A percentile compares a stretch with the other conserved stretches of the same genome.
phyloP scores from a whole-genome alignment of 1,284 basidiomycete genomes.

The Microbotryum intermedium region DNA sequence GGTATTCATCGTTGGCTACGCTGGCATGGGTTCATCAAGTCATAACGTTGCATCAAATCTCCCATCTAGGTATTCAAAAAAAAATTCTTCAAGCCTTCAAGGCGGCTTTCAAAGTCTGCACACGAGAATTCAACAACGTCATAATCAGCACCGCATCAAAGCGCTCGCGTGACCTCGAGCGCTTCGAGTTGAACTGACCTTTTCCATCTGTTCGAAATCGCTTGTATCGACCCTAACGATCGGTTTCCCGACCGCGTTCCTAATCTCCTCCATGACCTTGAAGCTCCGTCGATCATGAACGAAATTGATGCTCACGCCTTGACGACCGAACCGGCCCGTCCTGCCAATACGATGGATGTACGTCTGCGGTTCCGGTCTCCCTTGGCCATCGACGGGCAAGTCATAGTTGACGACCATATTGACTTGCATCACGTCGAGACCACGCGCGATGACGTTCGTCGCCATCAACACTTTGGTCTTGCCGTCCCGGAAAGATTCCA shows the following conservation, averaged over 20 bases:
- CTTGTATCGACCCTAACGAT: slow-evolving; percentile 73
- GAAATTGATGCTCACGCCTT: slow-evolving; percentile 93
- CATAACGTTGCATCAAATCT: too few species aligned
- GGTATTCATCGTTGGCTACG: too few species aligned
- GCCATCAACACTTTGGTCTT: slow-evolving; percentile 96
- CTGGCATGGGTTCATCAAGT: too few species aligned
- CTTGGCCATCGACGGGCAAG: slow-evolving; percentile 63
- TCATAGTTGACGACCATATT: slow-evolving; percentile 95
- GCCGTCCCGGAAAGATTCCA: slow-evolving; percentile 92
- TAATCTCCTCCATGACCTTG: slow-evolving; percentile 72
- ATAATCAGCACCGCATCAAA: too few species aligned
- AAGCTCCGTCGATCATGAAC: slow-evolving; percentile 79
- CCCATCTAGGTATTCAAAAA: too few species aligned
- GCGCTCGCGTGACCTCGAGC: not conserved
- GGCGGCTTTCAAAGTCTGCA: too few species aligned
- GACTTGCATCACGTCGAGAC: slow-evolving; percentile 97
- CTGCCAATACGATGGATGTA: slow-evolving; percentile 97
- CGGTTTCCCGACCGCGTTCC: slow-evolving; percentile 61
- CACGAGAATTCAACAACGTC: too few species aligned
- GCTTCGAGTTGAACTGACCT: slow-evolving; percentile 44
- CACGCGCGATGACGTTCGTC: slow-evolving; percentile 95
- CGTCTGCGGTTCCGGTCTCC: slow-evolving; percentile 81
- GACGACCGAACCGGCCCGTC: slow-evolving; percentile 88
- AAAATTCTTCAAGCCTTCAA: too few species aligned
- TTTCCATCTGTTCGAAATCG: slow-evolving; percentile 82